Evolutionary conservation across 73 alveolate genomes (phyloP), one percentile per base, ranked within the genome.

Genomic region (Tetrahymena malaccensis): DNA sequence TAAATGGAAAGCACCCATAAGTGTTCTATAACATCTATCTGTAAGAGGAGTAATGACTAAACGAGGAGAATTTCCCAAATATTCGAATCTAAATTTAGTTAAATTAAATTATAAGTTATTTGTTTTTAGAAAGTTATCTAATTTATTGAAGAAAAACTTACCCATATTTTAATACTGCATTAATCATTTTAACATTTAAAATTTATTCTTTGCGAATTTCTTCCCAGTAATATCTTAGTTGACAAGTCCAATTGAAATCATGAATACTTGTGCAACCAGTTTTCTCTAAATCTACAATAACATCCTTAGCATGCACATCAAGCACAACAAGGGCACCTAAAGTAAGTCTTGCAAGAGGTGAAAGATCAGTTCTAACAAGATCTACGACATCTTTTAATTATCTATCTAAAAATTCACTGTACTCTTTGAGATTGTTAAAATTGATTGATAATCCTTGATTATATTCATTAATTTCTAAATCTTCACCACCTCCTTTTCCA

Each of bases 291-390:
- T 96, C 97, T n/a, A 94, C 55, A 33, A 99, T 99, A 43, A 99
- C 99, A 97, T 99, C 99, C 94, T 99, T 97, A 55, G 99, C 99
- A 97, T 99, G 99, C 38, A 99, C 99, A 97, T 99, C 99, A 56
- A 99, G 98, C 44, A 99, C 99, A 94, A 99, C 99, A 94, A 99
- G 97, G 11, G 99, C 99, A 94, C 99, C 98, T 70, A 99, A 95
- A 44, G 99, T 99, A 37, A 98, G 97, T 96, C 99, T 99, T 70
- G 98, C 99, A 95, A 99, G 94, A 83, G 99, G 97, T 56, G 99
- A 97, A 55, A 99, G 98, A 94, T 99, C 99, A 17, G 99, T 98
- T 96, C 99, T 98, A 38, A 99, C 99, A 94, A 99, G 98, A 43
- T 96, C 98, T 33, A 99, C 99, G 57, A 99, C 99, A 94, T 99